Base-by-base conservation (phyloP, 2,329 filamentous ascomycete genomes). In the Cordyceps pruinosa region DNA sequence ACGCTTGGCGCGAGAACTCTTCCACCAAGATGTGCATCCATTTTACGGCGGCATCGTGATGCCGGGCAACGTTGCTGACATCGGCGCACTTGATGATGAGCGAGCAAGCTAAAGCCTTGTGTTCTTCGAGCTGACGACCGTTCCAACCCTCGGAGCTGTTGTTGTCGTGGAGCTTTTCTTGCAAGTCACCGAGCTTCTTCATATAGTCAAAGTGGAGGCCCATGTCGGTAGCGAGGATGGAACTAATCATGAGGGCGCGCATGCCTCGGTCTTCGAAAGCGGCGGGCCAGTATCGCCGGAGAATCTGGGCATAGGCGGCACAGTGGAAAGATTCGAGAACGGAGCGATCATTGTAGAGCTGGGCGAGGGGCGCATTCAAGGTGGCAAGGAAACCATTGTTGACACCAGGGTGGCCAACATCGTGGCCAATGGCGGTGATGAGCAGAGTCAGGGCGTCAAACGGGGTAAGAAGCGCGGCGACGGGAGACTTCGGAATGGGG, bases 191-290 rank as follows among this genome's bases (percentile, higher is more conserved):
- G 41, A 97, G 77, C 68, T 88, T 89, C 66, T 87, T 86, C 91
- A 97, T 97, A 71, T 97, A 99, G 66, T 95, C 91, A 65, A 96
- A 96, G 72, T 99, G 94, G 7, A 96, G 75, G 8, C 91, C 91
- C 94, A 99, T 99, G 67, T 99, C 94, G 0, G 94, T 99, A 3
- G 94, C 90, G 25, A 99, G 76, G 59, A 99, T 97, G n/a, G 90
- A 94, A 70, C 90, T 96, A 65, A 97, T 97, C 87, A 97, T 94
- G 7, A 96, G 77, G 63, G 87, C 88, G 56, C 93, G 86, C 81
- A 97, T 89, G 58, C 85, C 85, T 47, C 80, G 79, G 65, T 94
- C 87, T 61, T 87, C 80, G 64, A 95, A 95, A 2, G 87, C 88
- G 4, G 82, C 78, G 0, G 92, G 90, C 94, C 94, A 99, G 70